phyloP scores from a whole-genome alignment of 257 asterid genomes.

The Solanum verrucosum region DNA sequence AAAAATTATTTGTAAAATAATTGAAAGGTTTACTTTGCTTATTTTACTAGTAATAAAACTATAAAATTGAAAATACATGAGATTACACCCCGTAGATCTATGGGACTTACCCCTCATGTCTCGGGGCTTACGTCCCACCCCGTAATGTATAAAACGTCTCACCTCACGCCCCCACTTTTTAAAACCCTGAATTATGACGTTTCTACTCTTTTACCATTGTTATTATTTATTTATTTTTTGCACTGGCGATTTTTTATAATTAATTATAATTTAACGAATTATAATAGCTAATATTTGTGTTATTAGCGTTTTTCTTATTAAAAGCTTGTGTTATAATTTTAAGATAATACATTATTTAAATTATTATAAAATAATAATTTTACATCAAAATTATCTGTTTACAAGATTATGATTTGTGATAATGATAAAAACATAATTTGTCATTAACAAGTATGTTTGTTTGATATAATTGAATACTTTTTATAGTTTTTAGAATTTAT shows the following conservation, averaged over 20 bases:
- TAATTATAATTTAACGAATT: not conserved
- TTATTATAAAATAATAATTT: too few relatives aligned
- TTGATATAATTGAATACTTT: not conserved
- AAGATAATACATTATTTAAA: not conserved
- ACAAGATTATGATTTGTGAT: not conserved
- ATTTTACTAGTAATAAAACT: too few relatives aligned
- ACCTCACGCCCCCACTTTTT: too few relatives aligned
- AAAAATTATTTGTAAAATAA: too few relatives aligned
- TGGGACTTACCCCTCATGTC: too few relatives aligned
- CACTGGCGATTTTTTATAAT: not conserved
- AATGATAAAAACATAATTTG: not conserved
- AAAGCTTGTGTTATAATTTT: not conserved
- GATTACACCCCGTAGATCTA: too few relatives aligned
- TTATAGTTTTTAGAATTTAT: not conserved
- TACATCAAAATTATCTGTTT: not conserved
- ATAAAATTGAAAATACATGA: too few relatives aligned
- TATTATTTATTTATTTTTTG: too few relatives aligned
- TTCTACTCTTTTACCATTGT: not conserved
- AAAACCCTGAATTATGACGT: not conserved
- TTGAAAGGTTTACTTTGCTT: too few relatives aligned
- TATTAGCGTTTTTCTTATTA: too few relatives aligned
- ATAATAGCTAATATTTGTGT: not conserved
- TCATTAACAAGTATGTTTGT: not conserved
- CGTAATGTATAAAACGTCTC: too few relatives aligned
- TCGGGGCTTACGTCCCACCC: too few relatives aligned